These are phyloP conservation scores for Puccinellia tenuiflora DNA, from an alignment of 176 grass and related monocot genomes.

Conservation along the genomic window DNA sequence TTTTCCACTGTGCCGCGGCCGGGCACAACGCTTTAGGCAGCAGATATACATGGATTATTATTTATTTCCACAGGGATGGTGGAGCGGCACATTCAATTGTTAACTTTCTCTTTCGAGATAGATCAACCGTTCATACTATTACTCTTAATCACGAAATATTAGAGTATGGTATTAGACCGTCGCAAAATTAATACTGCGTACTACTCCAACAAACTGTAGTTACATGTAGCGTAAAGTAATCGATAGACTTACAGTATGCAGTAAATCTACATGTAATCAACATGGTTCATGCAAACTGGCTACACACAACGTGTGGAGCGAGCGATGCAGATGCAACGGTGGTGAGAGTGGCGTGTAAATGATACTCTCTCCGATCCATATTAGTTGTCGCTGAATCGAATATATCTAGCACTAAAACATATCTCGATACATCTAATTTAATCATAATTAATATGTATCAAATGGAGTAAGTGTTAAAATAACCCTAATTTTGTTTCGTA, in stretches of 20 bases:
- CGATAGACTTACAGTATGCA: background rate
- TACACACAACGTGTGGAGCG: background rate
- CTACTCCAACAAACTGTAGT: background rate
- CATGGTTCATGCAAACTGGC: background rate
- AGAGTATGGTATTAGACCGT: background rate
- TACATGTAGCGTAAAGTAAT: background rate
- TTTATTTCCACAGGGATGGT: background rate
- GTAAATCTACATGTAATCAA: background rate
- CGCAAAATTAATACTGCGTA: background rate
- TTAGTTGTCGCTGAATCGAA: too few relatives aligned
- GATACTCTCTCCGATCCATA: too few relatives aligned
- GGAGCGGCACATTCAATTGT: background rate
- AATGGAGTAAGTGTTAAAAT: background rate
- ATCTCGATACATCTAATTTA: too few relatives aligned
- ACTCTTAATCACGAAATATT: background rate
- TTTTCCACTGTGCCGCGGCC: slow-evolving; percentile 19
- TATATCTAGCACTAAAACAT: too few relatives aligned
- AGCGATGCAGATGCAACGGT: background rate
- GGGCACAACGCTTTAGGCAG: slow-evolving; percentile 14
- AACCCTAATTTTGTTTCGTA: background rate
- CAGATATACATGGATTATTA: background rate
- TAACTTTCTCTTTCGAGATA: background rate
- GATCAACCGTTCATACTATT: background rate
- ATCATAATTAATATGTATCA: too few relatives aligned
- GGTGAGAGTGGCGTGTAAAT: background rate